Conservation (phyloP, 202 grass and related monocot species). For the Cymbopogon flexuosus region DNA sequence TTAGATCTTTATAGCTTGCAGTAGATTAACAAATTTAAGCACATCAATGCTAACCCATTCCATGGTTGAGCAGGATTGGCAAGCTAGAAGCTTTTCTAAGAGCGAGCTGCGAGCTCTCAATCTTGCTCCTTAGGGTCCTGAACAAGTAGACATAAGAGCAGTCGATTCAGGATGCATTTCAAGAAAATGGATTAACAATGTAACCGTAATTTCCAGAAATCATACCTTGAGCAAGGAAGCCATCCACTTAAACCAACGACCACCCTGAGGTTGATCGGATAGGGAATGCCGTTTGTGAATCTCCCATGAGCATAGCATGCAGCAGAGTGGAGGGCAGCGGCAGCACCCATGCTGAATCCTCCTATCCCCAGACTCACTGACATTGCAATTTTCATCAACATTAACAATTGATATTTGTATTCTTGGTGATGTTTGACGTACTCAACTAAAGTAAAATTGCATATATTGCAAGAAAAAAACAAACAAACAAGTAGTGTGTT, state of each 20-base stretch:
- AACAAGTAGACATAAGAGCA: constrained; percentile 15
- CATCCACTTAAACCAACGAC: constrained; percentile 79
- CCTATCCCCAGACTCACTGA: constrained; percentile 90
- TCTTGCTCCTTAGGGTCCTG: constrained; percentile 74
- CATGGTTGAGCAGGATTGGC: constrained; percentile 78
- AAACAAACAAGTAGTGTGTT: not conserved
- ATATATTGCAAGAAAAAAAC: not conserved
- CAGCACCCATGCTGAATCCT: constrained; percentile 89
- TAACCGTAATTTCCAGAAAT: not conserved
- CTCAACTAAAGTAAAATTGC: not conserved
- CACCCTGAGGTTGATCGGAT: constrained; percentile 64
- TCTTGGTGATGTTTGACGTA: not conserved
- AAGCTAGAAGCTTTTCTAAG: constrained; percentile 61
- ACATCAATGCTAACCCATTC: constrained; percentile 50
- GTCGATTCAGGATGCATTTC: not conserved
- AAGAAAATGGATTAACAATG: not conserved
- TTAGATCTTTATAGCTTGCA: not conserved
- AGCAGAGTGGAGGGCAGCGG: constrained; percentile 73
- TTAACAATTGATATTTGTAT: not conserved
- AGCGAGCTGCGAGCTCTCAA: constrained; percentile 70
- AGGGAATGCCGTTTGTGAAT: constrained; percentile 51
- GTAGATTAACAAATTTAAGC: constrained; percentile 3
- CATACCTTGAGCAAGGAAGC: constrained; percentile 92
- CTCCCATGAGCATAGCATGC: constrained; percentile 75
- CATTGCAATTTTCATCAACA: constrained; percentile 12